Evolutionary conservation across 768 basidiomycete genomes (phyloP).

Genomic region (Mrakia hoshinonis): DNA sequence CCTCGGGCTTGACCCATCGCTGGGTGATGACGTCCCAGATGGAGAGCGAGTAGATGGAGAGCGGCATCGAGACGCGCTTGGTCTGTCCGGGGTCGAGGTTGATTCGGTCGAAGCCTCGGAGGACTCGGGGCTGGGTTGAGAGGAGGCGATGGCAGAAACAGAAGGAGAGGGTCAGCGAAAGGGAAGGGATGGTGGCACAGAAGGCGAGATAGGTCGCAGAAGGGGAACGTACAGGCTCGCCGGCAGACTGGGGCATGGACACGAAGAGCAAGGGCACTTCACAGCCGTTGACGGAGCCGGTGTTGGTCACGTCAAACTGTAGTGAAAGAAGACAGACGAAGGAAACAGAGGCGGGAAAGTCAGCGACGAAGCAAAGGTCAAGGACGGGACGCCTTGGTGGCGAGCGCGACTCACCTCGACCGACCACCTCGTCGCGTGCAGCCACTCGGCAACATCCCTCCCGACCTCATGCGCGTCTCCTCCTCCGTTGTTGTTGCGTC

Average conservation of each 20-base stretch:
- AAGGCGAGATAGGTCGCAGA: neutral
- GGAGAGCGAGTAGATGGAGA: conserved; percentile 18
- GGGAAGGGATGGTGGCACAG: neutral
- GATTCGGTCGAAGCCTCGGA: conserved; percentile 33
- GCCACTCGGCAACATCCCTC: neutral
- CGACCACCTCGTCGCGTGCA: conserved; percentile 2
- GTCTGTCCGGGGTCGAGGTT: conserved; percentile 35
- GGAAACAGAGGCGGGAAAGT: conserved; percentile 23
- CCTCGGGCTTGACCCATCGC: conserved; percentile 19
- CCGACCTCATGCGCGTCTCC: neutral
- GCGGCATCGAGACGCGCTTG: conserved; percentile 31
- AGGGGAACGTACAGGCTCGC: conserved; percentile 17
- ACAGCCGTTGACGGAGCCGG: conserved; percentile 53
- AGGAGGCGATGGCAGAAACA: neutral
- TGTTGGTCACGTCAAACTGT: conserved; percentile 63
- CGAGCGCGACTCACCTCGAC: neutral
- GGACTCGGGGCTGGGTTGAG: conserved; percentile 31
- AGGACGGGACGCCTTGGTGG: too few species aligned
- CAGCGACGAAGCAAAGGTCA: neutral
- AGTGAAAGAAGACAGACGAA: conserved; percentile 22
- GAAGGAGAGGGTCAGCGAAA: neutral
- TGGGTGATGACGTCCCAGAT: conserved; percentile 24
- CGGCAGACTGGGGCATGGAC: conserved; percentile 26
- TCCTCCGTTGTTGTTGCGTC: neutral
- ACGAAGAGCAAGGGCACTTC: conserved; percentile 44